These are phyloP conservation scores for Aspergillus coremiiformis DNA, from an alignment of 495 filamentous ascomycete species.

Conservation along the genomic window DNA sequence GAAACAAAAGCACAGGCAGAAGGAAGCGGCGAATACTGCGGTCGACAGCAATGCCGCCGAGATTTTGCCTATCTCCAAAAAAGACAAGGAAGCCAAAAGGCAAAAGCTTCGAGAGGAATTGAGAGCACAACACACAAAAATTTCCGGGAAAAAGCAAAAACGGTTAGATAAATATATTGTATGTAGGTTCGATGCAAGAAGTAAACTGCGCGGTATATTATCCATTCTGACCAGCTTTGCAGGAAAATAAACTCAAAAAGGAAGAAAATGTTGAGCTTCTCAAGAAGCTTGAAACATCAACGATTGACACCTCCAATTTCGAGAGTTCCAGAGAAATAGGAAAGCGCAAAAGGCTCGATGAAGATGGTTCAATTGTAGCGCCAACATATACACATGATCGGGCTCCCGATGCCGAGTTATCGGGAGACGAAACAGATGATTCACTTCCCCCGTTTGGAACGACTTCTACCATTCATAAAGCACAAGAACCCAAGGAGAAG, in stretches of 20 bases:
- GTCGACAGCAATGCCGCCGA: slow-evolving; percentile 65
- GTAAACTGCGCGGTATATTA: neutral
- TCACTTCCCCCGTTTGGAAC: slow-evolving; percentile 24
- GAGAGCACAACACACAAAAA: slow-evolving; percentile 53
- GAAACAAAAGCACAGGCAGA: slow-evolving; percentile 55
- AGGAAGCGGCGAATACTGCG: slow-evolving; percentile 29
- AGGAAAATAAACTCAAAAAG: slow-evolving; percentile 88
- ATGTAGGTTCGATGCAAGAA: slow-evolving; percentile 11
- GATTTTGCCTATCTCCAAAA: slow-evolving; percentile 57
- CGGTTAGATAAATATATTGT: slow-evolving; percentile 94
- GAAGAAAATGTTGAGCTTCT: slow-evolving; percentile 85
- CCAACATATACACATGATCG: slow-evolving; percentile 5
- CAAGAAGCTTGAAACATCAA: slow-evolving; percentile 68
- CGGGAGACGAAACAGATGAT: slow-evolving; percentile 35
- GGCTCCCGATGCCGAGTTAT: slow-evolving; percentile 16
- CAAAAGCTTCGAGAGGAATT: slow-evolving; percentile 60
- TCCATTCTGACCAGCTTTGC: slow-evolving; percentile 16
- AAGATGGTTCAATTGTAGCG: slow-evolving; percentile 4
- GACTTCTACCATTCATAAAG: slow-evolving; percentile 4
- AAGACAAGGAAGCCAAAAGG: slow-evolving; percentile 61
- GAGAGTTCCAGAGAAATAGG: slow-evolving; percentile 70
- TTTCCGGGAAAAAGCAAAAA: slow-evolving; percentile 89
- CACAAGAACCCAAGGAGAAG: slow-evolving; percentile 6
- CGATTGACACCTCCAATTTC: slow-evolving; percentile 74
- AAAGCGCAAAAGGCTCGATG: slow-evolving; percentile 31